phyloP scores from a whole-genome alignment of 176 grass and related monocot species.

The Eleusine coracana region DNA sequence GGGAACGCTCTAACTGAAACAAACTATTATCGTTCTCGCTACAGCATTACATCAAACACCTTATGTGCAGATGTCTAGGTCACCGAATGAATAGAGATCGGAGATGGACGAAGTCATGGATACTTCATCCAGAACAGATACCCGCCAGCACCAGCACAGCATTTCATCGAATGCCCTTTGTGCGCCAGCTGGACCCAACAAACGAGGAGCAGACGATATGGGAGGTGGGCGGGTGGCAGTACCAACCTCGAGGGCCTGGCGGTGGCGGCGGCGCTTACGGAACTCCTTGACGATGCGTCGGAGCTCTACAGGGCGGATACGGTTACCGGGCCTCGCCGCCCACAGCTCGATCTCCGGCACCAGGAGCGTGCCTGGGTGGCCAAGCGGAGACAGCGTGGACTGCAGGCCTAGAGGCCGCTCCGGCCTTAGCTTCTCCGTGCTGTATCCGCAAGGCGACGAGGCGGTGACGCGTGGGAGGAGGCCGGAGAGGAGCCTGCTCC shows the following conservation, averaged over 20 bases:
- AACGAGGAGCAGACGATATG: neutral
- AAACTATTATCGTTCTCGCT: no score
- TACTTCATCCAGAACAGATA: neutral
- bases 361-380: conserved; percentile 62
- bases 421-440: neutral
- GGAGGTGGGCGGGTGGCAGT: neutral
- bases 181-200: neutral
- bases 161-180: conserved; percentile 22
- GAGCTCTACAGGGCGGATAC: conserved; percentile 55
- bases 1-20: no score
- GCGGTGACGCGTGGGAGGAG: no score
- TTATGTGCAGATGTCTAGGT: no score
- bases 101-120: no score
- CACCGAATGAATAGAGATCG: neutral
- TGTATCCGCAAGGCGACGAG: no score
- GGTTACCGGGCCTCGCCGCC: conserved; percentile 49
- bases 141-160: neutral
- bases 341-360: conserved; percentile 75
- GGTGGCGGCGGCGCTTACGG: conserved; percentile 58
- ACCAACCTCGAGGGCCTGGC: conserved; percentile 83
- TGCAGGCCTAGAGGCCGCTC: conserved; percentile 43
- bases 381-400: conserved; percentile 70
- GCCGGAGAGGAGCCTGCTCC: no score
- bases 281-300: conserved; percentile 60
- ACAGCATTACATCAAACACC: no score